phyloP scores from a whole-genome alignment of 768 basidiomycete species.

The Dictyophora rubrovolvata region DNA sequence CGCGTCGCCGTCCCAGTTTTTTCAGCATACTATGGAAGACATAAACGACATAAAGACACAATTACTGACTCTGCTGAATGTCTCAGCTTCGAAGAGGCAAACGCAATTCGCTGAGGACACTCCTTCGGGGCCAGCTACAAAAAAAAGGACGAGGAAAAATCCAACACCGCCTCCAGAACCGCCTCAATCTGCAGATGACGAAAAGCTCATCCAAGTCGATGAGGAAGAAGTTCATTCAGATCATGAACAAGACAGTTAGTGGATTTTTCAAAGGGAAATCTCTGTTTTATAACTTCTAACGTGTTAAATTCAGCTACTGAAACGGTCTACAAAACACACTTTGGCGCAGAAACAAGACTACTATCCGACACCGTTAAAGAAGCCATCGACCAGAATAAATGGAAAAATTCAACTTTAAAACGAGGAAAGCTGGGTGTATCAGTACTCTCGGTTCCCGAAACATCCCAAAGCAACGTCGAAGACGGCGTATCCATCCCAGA shows the following conservation, averaged over 20 bases:
- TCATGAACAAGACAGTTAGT: conserved; percentile 10
- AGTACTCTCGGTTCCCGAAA: conserved; percentile 40
- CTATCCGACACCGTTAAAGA: conserved; percentile 25
- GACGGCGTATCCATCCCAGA: conserved; percentile 38
- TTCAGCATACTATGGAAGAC: conserved; percentile 15
- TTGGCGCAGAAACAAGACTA: conserved; percentile 6
- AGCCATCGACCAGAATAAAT: conserved; percentile 44
- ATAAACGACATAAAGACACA: conserved; percentile 58
- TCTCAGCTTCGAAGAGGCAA: conserved; percentile 61
- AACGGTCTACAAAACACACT: conserved; percentile 11
- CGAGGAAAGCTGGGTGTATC: conserved; percentile 50
- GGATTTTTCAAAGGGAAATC: not conserved
- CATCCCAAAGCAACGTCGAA: not conserved
- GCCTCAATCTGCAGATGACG: not conserved
- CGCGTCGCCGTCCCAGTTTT: not conserved
- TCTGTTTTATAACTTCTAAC: not conserved
- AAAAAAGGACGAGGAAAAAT: conserved; percentile 23
- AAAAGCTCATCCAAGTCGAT: not conserved
- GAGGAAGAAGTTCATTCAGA: conserved; percentile 6
- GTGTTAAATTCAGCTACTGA: not conserved
- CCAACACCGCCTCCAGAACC: conserved; percentile 1
- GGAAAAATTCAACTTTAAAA: conserved; percentile 41
- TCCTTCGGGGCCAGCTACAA: conserved; percentile 60
- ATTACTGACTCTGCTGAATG: conserved; percentile 81
- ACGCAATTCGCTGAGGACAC: conserved; percentile 27